Conservation (phyloP, 176 grass and related monocot species). For the Melocanna baccifera region DNA sequence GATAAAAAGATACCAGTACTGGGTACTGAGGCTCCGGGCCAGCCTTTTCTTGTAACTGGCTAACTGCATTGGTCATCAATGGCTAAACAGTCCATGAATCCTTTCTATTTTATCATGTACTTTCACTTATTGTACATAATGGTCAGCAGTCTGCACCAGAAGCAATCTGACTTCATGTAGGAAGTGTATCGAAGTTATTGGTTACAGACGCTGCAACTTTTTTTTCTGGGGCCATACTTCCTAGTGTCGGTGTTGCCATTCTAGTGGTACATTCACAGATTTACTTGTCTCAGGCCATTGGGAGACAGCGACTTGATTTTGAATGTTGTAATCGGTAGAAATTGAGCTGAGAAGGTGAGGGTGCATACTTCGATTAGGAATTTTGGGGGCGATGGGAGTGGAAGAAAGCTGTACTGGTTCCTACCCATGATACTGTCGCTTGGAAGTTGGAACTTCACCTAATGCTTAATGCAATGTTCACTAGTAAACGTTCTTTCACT, state of each 20-base stretch:
- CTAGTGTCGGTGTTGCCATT: background rate
- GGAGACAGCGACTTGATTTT: background rate
- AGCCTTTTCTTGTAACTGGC: slow-evolving; percentile 30
- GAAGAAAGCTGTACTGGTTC: background rate
- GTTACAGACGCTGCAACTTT: background rate
- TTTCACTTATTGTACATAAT: slow-evolving; percentile 39
- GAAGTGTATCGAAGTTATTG: background rate
- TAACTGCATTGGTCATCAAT: background rate
- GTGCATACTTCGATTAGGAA: background rate
- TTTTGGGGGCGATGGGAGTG: background rate
- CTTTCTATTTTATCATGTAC: background rate
- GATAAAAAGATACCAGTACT: background rate
- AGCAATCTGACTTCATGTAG: background rate
- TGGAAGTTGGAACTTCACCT: background rate
- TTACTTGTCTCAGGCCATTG: background rate
- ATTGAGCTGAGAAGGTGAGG: background rate
- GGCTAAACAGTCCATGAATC: background rate
- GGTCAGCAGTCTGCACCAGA: background rate
- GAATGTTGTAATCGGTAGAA: background rate
- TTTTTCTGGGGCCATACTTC: background rate
- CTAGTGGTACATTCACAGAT: background rate
- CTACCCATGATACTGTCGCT: background rate
- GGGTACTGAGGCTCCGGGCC: background rate
- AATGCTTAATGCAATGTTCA: background rate
- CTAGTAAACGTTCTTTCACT: background rate